Conservation (phyloP, 2,329 filamentous ascomycete genomes). For the Diaporthe caulivora region DNA sequence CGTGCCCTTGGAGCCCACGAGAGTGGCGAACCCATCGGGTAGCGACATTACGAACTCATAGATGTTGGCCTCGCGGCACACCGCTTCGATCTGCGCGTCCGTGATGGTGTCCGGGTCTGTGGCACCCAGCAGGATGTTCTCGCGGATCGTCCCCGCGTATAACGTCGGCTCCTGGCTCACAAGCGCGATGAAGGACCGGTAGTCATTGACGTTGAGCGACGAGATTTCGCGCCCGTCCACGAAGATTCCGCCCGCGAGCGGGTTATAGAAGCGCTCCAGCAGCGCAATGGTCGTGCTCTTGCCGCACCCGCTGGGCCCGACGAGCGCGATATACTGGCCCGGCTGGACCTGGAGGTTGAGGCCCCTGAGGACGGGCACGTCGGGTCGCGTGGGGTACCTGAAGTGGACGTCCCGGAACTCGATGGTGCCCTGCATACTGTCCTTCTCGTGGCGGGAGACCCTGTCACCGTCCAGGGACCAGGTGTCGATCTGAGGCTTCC, state of each 20-base stretch:
- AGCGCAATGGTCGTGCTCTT: conserved; percentile 95
- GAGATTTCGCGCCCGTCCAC: conserved; percentile 88
- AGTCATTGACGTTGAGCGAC: conserved; percentile 85
- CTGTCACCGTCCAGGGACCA: conserved; percentile 79
- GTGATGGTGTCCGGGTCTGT: conserved; percentile 71
- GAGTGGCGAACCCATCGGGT: conserved; percentile 86
- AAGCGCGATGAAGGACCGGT: conserved; percentile 85
- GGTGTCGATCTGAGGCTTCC: conserved; percentile 83
- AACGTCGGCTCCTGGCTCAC: conserved; percentile 95
- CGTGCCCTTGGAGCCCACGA: conserved; percentile 88
- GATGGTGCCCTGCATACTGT: conserved; percentile 78
- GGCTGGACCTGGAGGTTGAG: conserved; percentile 80
- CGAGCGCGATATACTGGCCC: conserved; percentile 88
- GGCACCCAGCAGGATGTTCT: conserved; percentile 88
- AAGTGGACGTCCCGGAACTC: conserved; percentile 96
- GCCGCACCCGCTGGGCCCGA: conserved; percentile 94
- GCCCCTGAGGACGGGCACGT: conserved; percentile 91
- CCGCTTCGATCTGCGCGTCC: conserved; percentile 80
- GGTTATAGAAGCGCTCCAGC: conserved; percentile 95
- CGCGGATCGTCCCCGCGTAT: conserved; percentile 90
- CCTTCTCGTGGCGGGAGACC: conserved; percentile 52
- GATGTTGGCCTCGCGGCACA: conserved; percentile 91
- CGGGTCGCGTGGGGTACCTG: conserved; percentile 90
- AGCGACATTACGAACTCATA: conserved; percentile 91
- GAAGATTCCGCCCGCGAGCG: conserved; percentile 81